Percentiles rank a stretch among this genome's conserved stretches.
These are phyloP conservation scores for Teratosphaeria destructans DNA, from an alignment of 2,329 filamentous ascomycete genomes.

Conservation along the genomic window DNA sequence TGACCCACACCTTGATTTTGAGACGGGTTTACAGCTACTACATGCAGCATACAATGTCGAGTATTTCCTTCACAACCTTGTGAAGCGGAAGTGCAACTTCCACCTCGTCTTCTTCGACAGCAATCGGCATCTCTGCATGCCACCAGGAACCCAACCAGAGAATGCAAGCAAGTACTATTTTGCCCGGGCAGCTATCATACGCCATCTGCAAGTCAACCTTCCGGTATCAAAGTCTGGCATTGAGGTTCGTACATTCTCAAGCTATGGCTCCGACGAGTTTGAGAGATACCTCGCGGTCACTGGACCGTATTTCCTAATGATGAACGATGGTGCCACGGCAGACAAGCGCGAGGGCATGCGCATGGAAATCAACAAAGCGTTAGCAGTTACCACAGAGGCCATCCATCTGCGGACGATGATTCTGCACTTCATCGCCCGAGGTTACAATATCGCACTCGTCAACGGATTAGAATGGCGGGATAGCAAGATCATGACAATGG, in stretches of 20 bases:
- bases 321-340: conserved; percentile 48
- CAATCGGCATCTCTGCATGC: conserved; percentile 47
- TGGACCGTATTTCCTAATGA: conserved; percentile 57
- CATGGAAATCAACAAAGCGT: conserved; percentile 3
- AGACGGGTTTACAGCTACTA: conserved; percentile 58
- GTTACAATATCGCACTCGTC: conserved; percentile 53
- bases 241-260: conserved; percentile 39
- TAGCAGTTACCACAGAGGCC: conserved; percentile 4
- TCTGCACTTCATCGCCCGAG: conserved; percentile 43
- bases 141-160: conserved; percentile 27
- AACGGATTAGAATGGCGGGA: conserved; percentile 54
- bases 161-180: conserved; percentile 47
- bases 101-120: conserved; percentile 59
- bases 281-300: conserved; percentile 42
- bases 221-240: conserved; percentile 29
- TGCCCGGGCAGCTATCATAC: conserved; percentile 52
- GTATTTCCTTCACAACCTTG: conserved; percentile 50
- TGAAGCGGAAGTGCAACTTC: conserved; percentile 57
- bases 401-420: conserved; percentile 39
- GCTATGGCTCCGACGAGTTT: conserved; percentile 42
- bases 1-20: conserved; percentile 54
- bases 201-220: conserved; percentile 48
- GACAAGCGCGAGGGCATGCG: conserved; percentile 13
- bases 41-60: conserved; percentile 63
- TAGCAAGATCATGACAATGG: conserved; percentile 49